Evolutionary conservation across 2,329 filamentous ascomycete genomes (phyloP), one percentile per base, ranked within the genome.

Genomic region (Fusarium odoratissimum): DNA sequence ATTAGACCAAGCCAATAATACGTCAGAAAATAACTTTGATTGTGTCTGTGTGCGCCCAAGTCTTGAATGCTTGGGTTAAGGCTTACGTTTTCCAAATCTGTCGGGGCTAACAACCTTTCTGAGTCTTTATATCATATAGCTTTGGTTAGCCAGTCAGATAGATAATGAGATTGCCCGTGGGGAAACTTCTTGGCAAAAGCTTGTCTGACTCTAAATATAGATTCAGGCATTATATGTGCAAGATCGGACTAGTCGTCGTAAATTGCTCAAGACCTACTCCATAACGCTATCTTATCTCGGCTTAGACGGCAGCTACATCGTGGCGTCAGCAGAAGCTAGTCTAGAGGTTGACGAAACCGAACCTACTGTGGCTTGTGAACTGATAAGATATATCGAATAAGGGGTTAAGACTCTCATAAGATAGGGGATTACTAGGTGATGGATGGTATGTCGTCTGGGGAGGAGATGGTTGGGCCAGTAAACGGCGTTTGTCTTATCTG

Each of bases 141-240:
- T 4, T 5, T 19, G 16, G 23, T 13, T 11, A 8, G 3, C 17
- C 11, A 14, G n/a, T n/a, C 3, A 0, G 12, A 25, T 14, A 14
- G 4, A 10, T 21, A 5, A 19, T 21, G 11, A 25, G 23, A 25
- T 54, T 38, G n/a, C 49, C 49, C 52, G 42, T 55, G 52, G 52
- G 52, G 52, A 55, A 55, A 3, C 6, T 2, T 4, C 52, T 55
- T 55, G 52, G 52, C 52, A 42, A 42, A 55, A 55, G 52, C 52
- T 55, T 55, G 12, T 33, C 8, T 6, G 3, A 2, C 6, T 55
- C 52, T 42, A 30, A 55, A n/a, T 28, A 38, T 40, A 55, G 37
- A 42, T 38, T 2, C 8, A 28, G 21, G 17, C n/a, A 30, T 46
- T 10, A 17, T 19, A 21, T 17, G 25, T 30, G 44, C 38, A 48